These are phyloP conservation scores for Serendipita sp. DNA, from an alignment of 768 basidiomycete genomes.

Conservation along the genomic window DNA sequence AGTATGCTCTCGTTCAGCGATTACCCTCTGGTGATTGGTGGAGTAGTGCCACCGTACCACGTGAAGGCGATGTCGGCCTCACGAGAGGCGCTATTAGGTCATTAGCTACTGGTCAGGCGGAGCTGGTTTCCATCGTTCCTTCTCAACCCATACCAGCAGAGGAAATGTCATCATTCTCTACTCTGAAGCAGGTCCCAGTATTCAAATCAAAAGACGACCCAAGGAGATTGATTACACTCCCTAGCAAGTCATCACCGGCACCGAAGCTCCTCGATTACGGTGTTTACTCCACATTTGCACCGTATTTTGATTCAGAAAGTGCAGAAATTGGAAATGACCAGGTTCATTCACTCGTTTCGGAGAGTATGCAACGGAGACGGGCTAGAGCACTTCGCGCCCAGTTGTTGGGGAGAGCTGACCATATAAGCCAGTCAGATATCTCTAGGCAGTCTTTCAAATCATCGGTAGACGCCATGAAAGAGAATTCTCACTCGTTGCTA, in stretches of 20 bases:
- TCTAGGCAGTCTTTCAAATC: not conserved
- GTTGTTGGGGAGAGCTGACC: not conserved
- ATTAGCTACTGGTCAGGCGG: slow-evolving; percentile 48
- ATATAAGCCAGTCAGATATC: not conserved
- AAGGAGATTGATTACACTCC: not conserved
- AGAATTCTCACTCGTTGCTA: not conserved
- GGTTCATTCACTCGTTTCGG: not conserved
- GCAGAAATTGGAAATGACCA: slow-evolving; percentile 41
- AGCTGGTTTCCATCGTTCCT: slow-evolving; percentile 59
- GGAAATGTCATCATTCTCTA: slow-evolving; percentile 21
- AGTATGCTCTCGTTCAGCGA: slow-evolving; percentile 65
- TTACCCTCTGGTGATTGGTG: slow-evolving; percentile 65
- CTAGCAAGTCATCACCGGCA: slow-evolving; percentile 12
- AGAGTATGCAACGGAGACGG: not conserved
- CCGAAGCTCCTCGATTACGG: slow-evolving; percentile 55
- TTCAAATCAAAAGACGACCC: slow-evolving; percentile 15
- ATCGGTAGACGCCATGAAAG: not conserved
- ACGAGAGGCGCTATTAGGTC: slow-evolving; percentile 28
- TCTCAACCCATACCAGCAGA: slow-evolving; percentile 25
- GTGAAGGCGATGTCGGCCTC: slow-evolving; percentile 19
- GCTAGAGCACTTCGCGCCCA: not conserved
- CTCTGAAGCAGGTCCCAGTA: slow-evolving; percentile 29
- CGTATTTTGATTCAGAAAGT: slow-evolving; percentile 63
- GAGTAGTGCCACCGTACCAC: slow-evolving; percentile 45
- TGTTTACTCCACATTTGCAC: slow-evolving; percentile 56